Conservation (phyloP, 495 filamentous ascomycete genomes). For the Neurospora terricola region DNA sequence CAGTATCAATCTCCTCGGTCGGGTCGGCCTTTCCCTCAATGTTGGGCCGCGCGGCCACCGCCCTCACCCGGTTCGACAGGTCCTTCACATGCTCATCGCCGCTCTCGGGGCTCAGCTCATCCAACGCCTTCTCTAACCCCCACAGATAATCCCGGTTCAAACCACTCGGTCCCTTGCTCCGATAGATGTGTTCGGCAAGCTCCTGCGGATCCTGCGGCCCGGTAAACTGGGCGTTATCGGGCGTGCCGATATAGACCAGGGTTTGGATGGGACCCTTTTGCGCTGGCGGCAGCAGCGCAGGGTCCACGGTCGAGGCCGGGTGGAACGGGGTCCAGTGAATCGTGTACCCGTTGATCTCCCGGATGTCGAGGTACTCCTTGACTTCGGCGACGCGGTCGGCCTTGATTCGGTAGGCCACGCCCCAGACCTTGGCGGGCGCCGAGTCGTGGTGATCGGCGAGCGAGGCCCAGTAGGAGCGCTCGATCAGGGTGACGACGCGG, state of each 20-base stretch:
- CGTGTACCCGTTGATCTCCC: conserved; percentile 93
- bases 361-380: conserved; percentile 79
- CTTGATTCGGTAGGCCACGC: conserved; percentile 84
- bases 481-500: conserved; percentile 87
- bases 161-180: conserved; percentile 72
- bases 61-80: conserved; percentile 46
- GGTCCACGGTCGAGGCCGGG: conserved; percentile 37
- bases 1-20: neutral
- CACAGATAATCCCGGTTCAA: conserved; percentile 88
- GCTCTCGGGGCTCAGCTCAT: conserved; percentile 63
- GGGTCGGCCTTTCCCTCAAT: conserved; percentile 10
- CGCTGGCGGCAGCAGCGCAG: conserved; percentile 6
- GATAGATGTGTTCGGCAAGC: conserved; percentile 77
- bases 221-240: conserved; percentile 86
- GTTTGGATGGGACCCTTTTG: conserved; percentile 28
- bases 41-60: conserved; percentile 23
- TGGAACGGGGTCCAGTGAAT: conserved; percentile 82
- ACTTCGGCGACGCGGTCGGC: conserved; percentile 66
- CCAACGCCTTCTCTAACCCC: conserved; percentile 65
- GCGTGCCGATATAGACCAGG: conserved; percentile 91
- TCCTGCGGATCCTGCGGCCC: conserved; percentile 69
- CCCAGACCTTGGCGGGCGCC: conserved; percentile 61
- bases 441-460: conserved; percentile 58
- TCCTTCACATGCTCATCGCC: conserved; percentile 75
- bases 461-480: conserved; percentile 67